Conservation (phyloP, 129 eudicot species). For the Daucus carota region DH1_v3.0 NC_030389.2:41813501-41814000, state of each 20-base stretch:
- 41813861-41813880: background rate
- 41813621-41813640: constrained; percentile 88
- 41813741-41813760: constrained; percentile 73
- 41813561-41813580: constrained; percentile 78
- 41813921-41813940: too few species aligned
- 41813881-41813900: background rate
- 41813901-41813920: too few species aligned
- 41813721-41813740: constrained; percentile 90
- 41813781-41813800: constrained; percentile 64
- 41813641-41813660: constrained; percentile 65
- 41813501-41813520: background rate
- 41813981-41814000: too few species aligned
- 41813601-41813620: constrained; percentile 78
- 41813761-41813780: constrained; percentile 65
- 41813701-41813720: constrained; percentile 85
- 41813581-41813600: constrained; percentile 71
- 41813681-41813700: constrained; percentile 88
- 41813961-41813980: too few species aligned
- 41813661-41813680: constrained; percentile 46
- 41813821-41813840: background rate
- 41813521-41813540: constrained; percentile 65
- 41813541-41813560: constrained; percentile 79
- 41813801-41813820: constrained; percentile 38
- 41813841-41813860: background rate
- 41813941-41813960: too few species aligned